Evolutionary conservation across 192 early-diverging fungal species (phyloP).

Genomic region (Pilaira anomala): DNA sequence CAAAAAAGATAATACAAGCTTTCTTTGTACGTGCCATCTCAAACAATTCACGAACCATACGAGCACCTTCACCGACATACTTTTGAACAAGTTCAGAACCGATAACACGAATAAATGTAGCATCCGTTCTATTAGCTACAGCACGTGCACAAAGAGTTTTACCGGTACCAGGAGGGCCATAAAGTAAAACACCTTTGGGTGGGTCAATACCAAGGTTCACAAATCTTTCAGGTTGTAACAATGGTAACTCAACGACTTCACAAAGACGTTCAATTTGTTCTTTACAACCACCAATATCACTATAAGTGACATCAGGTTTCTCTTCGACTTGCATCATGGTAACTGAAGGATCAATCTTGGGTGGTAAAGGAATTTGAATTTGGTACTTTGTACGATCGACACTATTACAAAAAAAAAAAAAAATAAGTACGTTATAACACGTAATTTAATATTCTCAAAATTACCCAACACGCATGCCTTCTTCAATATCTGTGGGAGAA

Average conservation of each 20-base stretch:
- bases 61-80: constrained; percentile 98
- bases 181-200: constrained; percentile 97
- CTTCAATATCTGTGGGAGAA: constrained; percentile 98
- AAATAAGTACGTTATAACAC: background rate
- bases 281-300: constrained; percentile 99
- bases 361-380: constrained; percentile 98
- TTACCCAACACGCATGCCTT: constrained; percentile 97
- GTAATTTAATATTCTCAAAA: constrained; percentile 3
- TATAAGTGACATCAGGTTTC: constrained; percentile 99
- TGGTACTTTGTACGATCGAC: constrained; percentile 99
- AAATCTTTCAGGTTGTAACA: constrained; percentile 93
- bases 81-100: constrained; percentile 99
- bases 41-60: constrained; percentile 99
- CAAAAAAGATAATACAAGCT: constrained; percentile 99
- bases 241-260: constrained; percentile 97
- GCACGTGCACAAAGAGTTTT: constrained; percentile 98
- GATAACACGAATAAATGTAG: constrained; percentile 99
- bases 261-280: constrained; percentile 99
- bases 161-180: constrained; percentile 95
- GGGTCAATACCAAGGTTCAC: constrained; percentile 99
- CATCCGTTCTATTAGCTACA: constrained; percentile 98
- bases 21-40: constrained; percentile 99
- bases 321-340: constrained; percentile 99
- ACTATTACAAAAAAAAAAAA: constrained; percentile 42
- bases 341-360: constrained; percentile 96